Evolutionary conservation across 2,329 filamentous ascomycete genomes (phyloP).

Genomic region (Tothia fuscella): DNA sequence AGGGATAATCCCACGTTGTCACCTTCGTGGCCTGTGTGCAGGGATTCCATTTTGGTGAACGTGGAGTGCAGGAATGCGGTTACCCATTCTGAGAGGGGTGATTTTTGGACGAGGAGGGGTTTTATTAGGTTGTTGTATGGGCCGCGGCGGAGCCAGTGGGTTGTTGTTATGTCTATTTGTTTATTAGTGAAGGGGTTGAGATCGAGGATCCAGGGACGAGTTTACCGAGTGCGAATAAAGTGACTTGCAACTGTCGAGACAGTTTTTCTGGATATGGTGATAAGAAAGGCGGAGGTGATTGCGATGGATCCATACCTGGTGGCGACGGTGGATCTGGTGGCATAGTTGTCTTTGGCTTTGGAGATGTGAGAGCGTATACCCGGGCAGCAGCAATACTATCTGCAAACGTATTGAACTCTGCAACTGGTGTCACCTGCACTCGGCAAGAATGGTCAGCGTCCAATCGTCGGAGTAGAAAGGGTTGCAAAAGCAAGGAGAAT

Average conservation of each 20-base stretch:
- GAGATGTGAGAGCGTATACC: conserved; percentile 37
- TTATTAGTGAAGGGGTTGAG: background rate
- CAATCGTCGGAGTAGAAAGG: background rate
- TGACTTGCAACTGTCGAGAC: conserved; percentile 30
- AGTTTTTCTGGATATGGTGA: conserved; percentile 30
- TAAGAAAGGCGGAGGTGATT: conserved; percentile 25
- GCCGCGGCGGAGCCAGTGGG: conserved; percentile 30
- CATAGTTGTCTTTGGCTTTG: conserved; percentile 64
- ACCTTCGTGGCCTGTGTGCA: conserved; percentile 25
- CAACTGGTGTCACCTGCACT: conserved; percentile 1
- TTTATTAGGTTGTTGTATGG: conserved; percentile 24
- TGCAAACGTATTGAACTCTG: conserved; percentile 93
- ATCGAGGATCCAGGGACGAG: background rate
- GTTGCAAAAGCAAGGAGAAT: background rate
- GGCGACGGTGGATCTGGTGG: conserved; percentile 41
- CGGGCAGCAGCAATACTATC: conserved; percentile 46
- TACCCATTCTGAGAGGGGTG: conserved; percentile 35
- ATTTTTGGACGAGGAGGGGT: conserved; percentile 19
- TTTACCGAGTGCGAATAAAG: conserved; percentile 34
- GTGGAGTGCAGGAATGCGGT: conserved; percentile 33
- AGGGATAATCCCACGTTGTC: conserved; percentile 27
- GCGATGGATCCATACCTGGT: background rate
- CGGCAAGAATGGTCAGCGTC: too few species aligned
- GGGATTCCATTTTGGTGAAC: conserved; percentile 32
- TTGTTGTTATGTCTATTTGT: conserved; percentile 30